Conservation (phyloP, 306 rosid species). For the Medicago ruthenica region DNA sequence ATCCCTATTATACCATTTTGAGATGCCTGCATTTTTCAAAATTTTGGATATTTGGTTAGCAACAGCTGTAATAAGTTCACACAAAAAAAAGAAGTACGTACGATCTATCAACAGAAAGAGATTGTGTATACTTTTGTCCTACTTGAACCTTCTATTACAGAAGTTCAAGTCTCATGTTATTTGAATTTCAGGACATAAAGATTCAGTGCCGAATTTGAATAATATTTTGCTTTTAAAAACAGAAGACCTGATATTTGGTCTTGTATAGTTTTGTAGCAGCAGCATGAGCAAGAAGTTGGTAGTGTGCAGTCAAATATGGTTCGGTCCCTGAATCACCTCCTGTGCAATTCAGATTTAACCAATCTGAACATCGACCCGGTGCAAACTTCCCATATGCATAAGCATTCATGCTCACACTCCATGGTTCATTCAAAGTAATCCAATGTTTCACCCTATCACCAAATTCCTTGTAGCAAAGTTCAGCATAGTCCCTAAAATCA, state of each 20-base stretch:
- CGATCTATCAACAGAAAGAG: background rate
- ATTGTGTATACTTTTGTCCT: background rate
- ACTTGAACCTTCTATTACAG: too few relatives aligned
- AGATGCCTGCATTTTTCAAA: constrained; percentile 47
- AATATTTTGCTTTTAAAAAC: background rate
- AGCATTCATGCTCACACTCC: constrained; percentile 32
- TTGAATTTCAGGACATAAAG: constrained; percentile 31
- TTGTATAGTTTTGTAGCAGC: background rate
- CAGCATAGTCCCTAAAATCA: constrained; percentile 41
- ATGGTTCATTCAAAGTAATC: constrained; percentile 68
- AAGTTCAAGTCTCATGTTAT: background rate
- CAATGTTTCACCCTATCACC: constrained; percentile 69
- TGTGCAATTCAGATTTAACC: constrained; percentile 27
- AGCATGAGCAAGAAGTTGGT: constrained; percentile 46
- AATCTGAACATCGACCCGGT: constrained; percentile 43
- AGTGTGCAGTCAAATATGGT: constrained; percentile 34
- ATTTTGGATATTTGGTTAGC: background rate
- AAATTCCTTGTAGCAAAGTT: constrained; percentile 46
- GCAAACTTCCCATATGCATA: constrained; percentile 46
- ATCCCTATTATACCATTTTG: constrained; percentile 71
- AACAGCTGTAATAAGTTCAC: too few relatives aligned
- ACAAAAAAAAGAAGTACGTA: too few relatives aligned
- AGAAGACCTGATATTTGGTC: constrained; percentile 32
- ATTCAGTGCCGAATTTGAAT: background rate
- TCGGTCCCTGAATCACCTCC: constrained; percentile 41